These are phyloP conservation scores for Aspergillus leporis DNA, from an alignment of 495 filamentous ascomycete genomes.

Conservation along the genomic window DNA sequence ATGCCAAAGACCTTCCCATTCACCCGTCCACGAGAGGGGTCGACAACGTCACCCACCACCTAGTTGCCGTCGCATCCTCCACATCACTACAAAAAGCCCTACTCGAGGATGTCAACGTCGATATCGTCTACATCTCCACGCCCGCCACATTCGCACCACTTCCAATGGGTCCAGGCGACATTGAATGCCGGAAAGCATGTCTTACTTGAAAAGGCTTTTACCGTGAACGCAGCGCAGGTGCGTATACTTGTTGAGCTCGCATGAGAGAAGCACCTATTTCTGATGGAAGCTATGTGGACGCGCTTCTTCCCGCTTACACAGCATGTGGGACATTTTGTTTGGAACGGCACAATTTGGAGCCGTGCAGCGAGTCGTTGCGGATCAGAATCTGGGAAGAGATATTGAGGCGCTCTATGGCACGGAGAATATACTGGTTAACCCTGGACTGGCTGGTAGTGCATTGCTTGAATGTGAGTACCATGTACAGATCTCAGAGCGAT, in stretches of 20 bases:
- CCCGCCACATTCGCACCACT: conserved; percentile 86
- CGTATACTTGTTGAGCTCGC: conserved; percentile 64
- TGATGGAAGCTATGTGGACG: conserved; percentile 89
- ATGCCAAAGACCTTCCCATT: conserved; percentile 71
- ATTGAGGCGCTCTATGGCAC: conserved; percentile 42
- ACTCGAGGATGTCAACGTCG: conserved; percentile 63
- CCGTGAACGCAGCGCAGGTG: conserved; percentile 70
- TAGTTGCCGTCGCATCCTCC: conserved; percentile 60
- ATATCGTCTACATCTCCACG: conserved; percentile 80
- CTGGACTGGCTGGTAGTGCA: conserved; percentile 72
- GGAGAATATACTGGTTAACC: conserved; percentile 68
- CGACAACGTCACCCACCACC: conserved; percentile 3
- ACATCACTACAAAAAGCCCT: conserved; percentile 63
- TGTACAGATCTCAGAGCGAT: not conserved
- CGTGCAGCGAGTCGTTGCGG: conserved; percentile 67
- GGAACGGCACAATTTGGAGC: conserved; percentile 60
- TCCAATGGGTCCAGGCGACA: conserved; percentile 48
- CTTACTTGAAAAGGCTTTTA: conserved; percentile 52
- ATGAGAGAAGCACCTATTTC: conserved; percentile 66
- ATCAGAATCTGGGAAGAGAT: conserved; percentile 43
- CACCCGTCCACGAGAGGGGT: conserved; percentile 57
- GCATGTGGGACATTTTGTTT: conserved; percentile 62
- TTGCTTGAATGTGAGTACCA: conserved; percentile 55
- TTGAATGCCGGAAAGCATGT: conserved; percentile 43
- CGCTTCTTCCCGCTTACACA: conserved; percentile 71